phyloP scores from a whole-genome alignment of 2,329 filamentous ascomycete species.

The Trichoderma koningii region DNA sequence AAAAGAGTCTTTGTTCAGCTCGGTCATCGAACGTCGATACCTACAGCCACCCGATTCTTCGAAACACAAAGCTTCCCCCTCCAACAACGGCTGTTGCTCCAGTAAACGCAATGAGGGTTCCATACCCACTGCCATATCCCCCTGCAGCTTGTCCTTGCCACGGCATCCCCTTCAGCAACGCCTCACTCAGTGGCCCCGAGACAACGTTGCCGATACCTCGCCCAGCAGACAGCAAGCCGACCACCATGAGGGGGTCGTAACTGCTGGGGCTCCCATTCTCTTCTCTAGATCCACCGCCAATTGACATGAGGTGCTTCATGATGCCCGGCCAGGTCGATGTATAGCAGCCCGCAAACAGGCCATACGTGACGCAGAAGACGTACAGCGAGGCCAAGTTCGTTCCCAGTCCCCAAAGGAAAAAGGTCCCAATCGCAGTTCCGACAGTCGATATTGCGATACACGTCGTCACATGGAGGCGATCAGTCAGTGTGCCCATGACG shows the following conservation, averaged over 20 bases:
- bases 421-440: slow-evolving; percentile 56
- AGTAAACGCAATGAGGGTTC: slow-evolving; percentile 41
- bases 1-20: too few relatives aligned
- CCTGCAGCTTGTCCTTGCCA: slow-evolving; percentile 43
- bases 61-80: slow-evolving; percentile 38
- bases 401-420: slow-evolving; percentile 64
- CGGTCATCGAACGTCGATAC: neutral
- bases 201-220: slow-evolving; percentile 63
- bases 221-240: slow-evolving; percentile 59
- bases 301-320: slow-evolving; percentile 45
- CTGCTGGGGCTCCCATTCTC: neutral
- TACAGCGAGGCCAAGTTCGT: slow-evolving; percentile 56
- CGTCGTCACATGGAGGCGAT: slow-evolving; percentile 54
- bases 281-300: neutral
- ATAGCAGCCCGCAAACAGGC: slow-evolving; percentile 66
- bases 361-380: slow-evolving; percentile 63
- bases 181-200: slow-evolving; percentile 59
- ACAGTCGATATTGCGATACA: slow-evolving; percentile 60
- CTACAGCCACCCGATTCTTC: slow-evolving; percentile 40
- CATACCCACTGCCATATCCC: slow-evolving; percentile 41
- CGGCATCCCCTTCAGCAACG: slow-evolving; percentile 49
- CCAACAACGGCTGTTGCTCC: slow-evolving; percentile 38
- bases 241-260: slow-evolving; percentile 56
- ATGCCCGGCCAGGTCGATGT: slow-evolving; percentile 63
- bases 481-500: slow-evolving; percentile 58